Evolutionary conservation across 1,284 basidiomycete genomes (phyloP).

Genomic region (Vanrija pseudolonga): DNA sequence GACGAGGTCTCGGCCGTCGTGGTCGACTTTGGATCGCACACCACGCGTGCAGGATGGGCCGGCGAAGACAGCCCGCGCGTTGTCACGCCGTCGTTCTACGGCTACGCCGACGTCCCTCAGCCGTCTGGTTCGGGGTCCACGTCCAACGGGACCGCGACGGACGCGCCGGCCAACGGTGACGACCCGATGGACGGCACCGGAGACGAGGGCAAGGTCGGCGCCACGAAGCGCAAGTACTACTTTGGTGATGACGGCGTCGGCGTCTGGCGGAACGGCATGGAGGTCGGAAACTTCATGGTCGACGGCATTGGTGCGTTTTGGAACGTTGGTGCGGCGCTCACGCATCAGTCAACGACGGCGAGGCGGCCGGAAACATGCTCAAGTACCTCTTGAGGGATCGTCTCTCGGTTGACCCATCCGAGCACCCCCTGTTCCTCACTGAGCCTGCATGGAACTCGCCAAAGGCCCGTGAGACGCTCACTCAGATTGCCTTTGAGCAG

Average conservation of each 20-base stretch:
- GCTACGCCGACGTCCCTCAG: slow-evolving; percentile 57
- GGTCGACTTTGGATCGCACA: slow-evolving; percentile 86
- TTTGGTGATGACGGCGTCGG: slow-evolving; percentile 87
- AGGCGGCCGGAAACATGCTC: slow-evolving; percentile 68
- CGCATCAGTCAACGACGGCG: slow-evolving; percentile 68
- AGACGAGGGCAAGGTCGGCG: slow-evolving; percentile 40
- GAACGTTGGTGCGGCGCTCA: background rate
- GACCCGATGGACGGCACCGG: slow-evolving; percentile 17
- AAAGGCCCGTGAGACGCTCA: slow-evolving; percentile 84
- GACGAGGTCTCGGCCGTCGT: slow-evolving; percentile 82
- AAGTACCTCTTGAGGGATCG: slow-evolving; percentile 70
- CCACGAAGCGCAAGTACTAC: slow-evolving; percentile 62
- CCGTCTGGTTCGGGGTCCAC: slow-evolving; percentile 10
- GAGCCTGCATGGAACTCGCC: slow-evolving; percentile 95
- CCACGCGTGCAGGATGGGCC: slow-evolving; percentile 89
- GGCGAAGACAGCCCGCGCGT: slow-evolving; percentile 95
- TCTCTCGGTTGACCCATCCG: slow-evolving; percentile 63
- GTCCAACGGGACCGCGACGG: slow-evolving; percentile 49
- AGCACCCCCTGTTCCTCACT: slow-evolving; percentile 90
- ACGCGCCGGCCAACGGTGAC: slow-evolving; percentile 19
- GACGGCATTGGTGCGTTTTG: slow-evolving; percentile 76
- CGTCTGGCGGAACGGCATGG: slow-evolving; percentile 86
- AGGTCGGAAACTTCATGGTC: slow-evolving; percentile 75
- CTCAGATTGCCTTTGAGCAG: slow-evolving; percentile 95
- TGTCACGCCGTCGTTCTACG: slow-evolving; percentile 85